Evolutionary conservation across 106 monocot species (phyloP), one percentile per base, ranked within the genome.

Genomic region (Platanthera zijinensis): DNA sequence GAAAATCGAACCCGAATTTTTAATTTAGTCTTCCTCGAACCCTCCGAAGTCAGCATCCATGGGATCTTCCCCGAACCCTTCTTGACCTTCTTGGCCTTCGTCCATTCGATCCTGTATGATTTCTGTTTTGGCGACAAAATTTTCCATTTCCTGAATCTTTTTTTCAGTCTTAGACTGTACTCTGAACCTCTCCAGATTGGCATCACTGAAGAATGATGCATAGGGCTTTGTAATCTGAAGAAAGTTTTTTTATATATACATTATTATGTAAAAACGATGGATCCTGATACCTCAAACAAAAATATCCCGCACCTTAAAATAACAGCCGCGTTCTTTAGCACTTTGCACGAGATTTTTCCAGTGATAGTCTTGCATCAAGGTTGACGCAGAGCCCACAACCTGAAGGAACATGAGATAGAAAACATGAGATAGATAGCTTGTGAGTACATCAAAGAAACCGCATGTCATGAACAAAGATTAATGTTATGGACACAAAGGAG

Each of bases 351-450:
- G 80, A 68, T 92, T 94, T 39, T 74, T 84, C 97, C 97, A 94
- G 77, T 91, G 97, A 51, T 86, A 52, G 81, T 97, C 89, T 83
- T 94, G 87, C 82, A 87, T 81, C 87, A 97, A 84, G 6, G 93
- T 97, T 62, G 89, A 87, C 18, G 91, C 97, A 59, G 91, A 93
- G 45, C 93, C 93, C 52, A 94, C 97, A 47, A 96, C 93, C 96
- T 93, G 76, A n/a, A 70, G 11, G 8, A 74, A 71, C 61, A 12
- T 48, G 6, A 70, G 17, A 48, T 70, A 1, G 4, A 66, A n/a
- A 74, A 71, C 61, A 12, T 48, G 6, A 70, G 17, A 48, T 70
- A 1, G 4, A 66, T 10, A 13, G 52, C 8, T 10, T 30, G 66
- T 66, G 11, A 66, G 66, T 30, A 30, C 32, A 3, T 11, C 66